phyloP scores from a whole-genome alignment of 2,329 filamentous ascomycete species.

The Ascochyta rabiei region DNA sequence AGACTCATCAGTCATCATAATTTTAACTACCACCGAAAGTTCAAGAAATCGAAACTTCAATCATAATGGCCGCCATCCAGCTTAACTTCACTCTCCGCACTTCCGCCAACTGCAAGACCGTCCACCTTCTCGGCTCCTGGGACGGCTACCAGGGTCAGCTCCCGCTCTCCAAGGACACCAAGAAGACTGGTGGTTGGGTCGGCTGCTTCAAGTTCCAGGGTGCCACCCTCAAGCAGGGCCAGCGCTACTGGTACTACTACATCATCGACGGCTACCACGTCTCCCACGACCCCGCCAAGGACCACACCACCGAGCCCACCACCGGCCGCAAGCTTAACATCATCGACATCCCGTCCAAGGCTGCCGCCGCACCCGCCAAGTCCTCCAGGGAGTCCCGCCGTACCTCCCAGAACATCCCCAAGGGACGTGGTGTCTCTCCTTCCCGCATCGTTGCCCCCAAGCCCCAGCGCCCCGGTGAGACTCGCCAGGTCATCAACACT shows the following conservation, averaged over 20 bases:
- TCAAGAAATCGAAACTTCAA: slow-evolving; percentile 23
- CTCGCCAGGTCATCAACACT: slow-evolving; percentile 81
- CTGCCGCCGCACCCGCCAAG: slow-evolving; percentile 48
- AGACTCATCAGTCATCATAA: slow-evolving; percentile 32
- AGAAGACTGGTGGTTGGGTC: slow-evolving; percentile 91
- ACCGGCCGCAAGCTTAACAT: slow-evolving; percentile 97
- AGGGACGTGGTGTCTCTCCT: slow-evolving; percentile 85
- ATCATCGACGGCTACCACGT: slow-evolving; percentile 99
- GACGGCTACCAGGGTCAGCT: slow-evolving; percentile 96
- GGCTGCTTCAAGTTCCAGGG: slow-evolving; percentile 96
- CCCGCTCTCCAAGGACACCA: slow-evolving; percentile 87
- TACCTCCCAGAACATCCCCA: slow-evolving; percentile 72
- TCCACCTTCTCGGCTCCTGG: slow-evolving; percentile 97
- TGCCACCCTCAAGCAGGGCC: slow-evolving; percentile 81
- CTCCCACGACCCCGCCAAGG: slow-evolving; percentile 90
- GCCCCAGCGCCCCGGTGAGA: slow-evolving; percentile 85
- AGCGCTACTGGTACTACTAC: slow-evolving; percentile 99
- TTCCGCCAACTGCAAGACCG: slow-evolving; percentile 94
- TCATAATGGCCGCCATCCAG: slow-evolving; percentile 83
- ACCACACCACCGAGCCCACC: slow-evolving; percentile 91
- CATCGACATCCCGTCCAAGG: slow-evolving; percentile 79
- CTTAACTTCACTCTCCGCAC: slow-evolving; percentile 96
- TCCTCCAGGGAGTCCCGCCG: slow-evolving; percentile 55
- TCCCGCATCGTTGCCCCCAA: slow-evolving; percentile 91
- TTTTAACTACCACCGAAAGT: slow-evolving; percentile 33